phyloP scores from a whole-genome alignment of 306 rosid species.

The Inga oerstediana region DNA sequence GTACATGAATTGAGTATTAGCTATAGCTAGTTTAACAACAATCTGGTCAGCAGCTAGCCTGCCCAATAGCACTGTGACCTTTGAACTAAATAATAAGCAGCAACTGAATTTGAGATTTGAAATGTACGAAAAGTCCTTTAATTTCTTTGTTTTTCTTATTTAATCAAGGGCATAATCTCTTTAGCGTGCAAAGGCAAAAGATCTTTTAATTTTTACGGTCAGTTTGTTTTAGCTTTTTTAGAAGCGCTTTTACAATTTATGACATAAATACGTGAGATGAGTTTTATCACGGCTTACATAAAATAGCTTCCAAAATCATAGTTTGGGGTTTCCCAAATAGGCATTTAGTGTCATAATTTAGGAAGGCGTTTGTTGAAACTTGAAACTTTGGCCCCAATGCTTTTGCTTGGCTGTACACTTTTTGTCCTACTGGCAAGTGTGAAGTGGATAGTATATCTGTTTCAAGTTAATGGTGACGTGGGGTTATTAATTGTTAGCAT shows the following conservation, averaged over 20 bases:
- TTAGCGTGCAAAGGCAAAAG: no score
- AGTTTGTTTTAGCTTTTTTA: no score
- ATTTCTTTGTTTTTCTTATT: no score
- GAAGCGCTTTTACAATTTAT: no score
- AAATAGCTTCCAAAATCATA: no score
- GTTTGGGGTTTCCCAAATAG: no score
- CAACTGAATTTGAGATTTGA: background rate
- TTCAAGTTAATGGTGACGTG: background rate
- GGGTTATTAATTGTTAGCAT: background rate
- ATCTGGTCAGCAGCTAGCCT: background rate
- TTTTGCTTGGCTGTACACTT: background rate
- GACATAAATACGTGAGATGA: accelerated
- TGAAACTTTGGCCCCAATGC: background rate
- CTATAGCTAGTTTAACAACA: background rate
- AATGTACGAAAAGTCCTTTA: background rate
- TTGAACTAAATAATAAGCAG: background rate
- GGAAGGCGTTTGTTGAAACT: background rate
- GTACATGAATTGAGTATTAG: background rate
- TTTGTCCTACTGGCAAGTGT: background rate
- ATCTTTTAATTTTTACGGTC: no score
- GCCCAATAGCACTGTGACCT: background rate
- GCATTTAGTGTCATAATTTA: background rate
- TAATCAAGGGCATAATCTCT: no score
- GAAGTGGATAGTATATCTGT: background rate
- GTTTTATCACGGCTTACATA: no score